Percentiles rank a stretch among this genome's conserved stretches.
Conservation (phyloP, 2,329 filamentous ascomycete genomes). For the Hypoxylon sp. region DNA sequence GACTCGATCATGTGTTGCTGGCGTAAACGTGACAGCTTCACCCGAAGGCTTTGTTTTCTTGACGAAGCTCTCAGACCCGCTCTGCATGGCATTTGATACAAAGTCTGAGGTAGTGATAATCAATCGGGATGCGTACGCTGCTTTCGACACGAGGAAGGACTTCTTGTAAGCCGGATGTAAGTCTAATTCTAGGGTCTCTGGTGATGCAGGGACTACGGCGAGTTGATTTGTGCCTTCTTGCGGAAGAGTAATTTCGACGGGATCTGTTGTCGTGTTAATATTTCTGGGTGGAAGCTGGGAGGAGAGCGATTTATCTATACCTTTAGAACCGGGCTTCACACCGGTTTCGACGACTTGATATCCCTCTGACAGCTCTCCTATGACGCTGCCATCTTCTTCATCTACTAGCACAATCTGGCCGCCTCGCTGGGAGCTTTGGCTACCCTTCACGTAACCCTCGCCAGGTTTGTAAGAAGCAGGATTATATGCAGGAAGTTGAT, state of each 20-base stretch:
- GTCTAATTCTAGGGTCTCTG: conserved; percentile 81
- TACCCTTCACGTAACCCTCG: conserved; percentile 79
- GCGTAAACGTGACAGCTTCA: conserved; percentile 89
- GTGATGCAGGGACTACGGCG: conserved; percentile 75
- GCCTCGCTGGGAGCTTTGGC: conserved; percentile 69
- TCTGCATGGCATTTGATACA: conserved; percentile 82
- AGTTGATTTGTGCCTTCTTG: conserved; percentile 75
- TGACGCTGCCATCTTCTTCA: conserved; percentile 95
- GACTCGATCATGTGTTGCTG: conserved; percentile 85
- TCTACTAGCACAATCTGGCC: conserved; percentile 94
- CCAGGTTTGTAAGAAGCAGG: conserved; percentile 85
- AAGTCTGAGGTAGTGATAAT: conserved; percentile 90
- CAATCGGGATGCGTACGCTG: conserved; percentile 88
- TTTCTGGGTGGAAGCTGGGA: conserved; percentile 37
- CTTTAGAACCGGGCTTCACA: conserved; percentile 90
- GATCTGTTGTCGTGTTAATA: conserved; percentile 66
- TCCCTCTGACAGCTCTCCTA: conserved; percentile 89
- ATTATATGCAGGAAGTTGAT: conserved; percentile 78
- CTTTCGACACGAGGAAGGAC: conserved; percentile 87
- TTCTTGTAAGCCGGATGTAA: conserved; percentile 93
- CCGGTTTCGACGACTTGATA: conserved; percentile 85
- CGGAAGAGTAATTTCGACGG: conserved; percentile 84
- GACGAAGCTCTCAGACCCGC: conserved; percentile 84
- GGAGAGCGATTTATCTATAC: conserved; percentile 64
- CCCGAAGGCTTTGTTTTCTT: conserved; percentile 82